Evolutionary conservation across 2,329 filamentous ascomycete genomes (phyloP).

Genomic region (Lasiodiplodia gonubiensis): DNA sequence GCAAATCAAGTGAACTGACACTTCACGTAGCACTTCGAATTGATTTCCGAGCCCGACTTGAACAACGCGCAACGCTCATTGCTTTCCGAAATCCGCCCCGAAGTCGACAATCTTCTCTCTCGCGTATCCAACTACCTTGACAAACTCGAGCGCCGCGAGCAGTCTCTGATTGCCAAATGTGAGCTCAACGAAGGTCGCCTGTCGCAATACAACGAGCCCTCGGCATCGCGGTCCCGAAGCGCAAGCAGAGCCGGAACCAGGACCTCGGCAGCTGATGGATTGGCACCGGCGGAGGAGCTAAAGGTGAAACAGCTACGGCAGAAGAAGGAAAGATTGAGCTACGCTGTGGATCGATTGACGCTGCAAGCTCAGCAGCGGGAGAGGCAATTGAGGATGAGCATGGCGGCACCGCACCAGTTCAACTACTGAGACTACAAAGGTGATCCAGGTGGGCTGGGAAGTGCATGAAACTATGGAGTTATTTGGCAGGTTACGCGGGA

Average conservation of each 20-base stretch:
- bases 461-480: not conserved
- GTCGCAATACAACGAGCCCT: slow-evolving; percentile 46
- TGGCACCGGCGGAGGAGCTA: slow-evolving; percentile 55
- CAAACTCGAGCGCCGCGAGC: slow-evolving; percentile 80
- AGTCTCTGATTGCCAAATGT: slow-evolving; percentile 79
- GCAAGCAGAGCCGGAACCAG: slow-evolving; percentile 31
- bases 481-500: not conserved
- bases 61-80: slow-evolving; percentile 82
- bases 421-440: not conserved
- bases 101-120: slow-evolving; percentile 76
- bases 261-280: slow-evolving; percentile 34
- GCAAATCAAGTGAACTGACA: not conserved
- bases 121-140: slow-evolving; percentile 85
- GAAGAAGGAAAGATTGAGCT: slow-evolving; percentile 84
- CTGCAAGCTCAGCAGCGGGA: slow-evolving; percentile 81
- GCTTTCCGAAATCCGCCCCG: slow-evolving; percentile 87
- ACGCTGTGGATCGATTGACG: slow-evolving; percentile 84
- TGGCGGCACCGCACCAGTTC: slow-evolving; percentile 60
- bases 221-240: slow-evolving; percentile 22
- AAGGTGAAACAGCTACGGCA: slow-evolving; percentile 73
- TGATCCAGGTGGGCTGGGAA: too few species aligned
- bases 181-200: slow-evolving; percentile 81
- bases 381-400: slow-evolving; percentile 74
- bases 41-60: slow-evolving; percentile 84
- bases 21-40: slow-evolving; percentile 77